Base-by-base conservation (phyloP, 176 grass and related monocot genomes). In the Aegilops umbellulata region DNA sequence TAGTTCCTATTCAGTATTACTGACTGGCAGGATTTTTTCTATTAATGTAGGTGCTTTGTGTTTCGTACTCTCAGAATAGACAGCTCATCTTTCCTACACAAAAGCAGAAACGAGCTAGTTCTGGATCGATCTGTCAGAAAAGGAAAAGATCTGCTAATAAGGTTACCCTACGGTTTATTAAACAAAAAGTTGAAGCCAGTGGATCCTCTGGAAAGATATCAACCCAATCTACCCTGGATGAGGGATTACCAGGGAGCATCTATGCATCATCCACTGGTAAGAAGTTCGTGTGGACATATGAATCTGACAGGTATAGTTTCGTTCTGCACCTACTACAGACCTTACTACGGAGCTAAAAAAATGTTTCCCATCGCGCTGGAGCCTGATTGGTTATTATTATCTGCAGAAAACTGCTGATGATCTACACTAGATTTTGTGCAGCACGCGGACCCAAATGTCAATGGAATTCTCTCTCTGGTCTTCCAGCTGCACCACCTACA, bases 331-430 rank as follows among this genome's bases (percentile, higher is more conserved):
- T 22, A 84, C 62, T 44, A 24, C 34, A 78, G 32, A 89, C 58
- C 29, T 74, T n/a, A 83, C 11, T 80, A 72, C 22, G 64, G 19
- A 89, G 35, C 16, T 77, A 85, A 44, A 76, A 74, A 23, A 6
- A 6, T 27, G 42, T 41, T 53, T 82, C 85, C 13, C 24, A 74
- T 78, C 22, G 49, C 78, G 20, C 34, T 84, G 17, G 22, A 57
- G 62, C 60, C 35, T 91, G 22, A 66, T 60, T 85, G 20, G 12
- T 66, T 78, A 42, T 83, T 81, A 65, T 86, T 71, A 34, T 90
- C 83, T 88, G 19, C 81, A 98, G 96, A 87, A 89, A 91, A 69
- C 24, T 98, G 73, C 78, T 98, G 85, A 92, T 98, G 86, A 86
- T 80, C 41, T 98, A 95, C 83, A 77, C 80, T 82, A 95, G 91